Evolutionary conservation across 2,329 filamentous ascomycete genomes (phyloP), one percentile per base, ranked within the genome.

Genomic region (Trematosphaeria pertusa): DNA sequence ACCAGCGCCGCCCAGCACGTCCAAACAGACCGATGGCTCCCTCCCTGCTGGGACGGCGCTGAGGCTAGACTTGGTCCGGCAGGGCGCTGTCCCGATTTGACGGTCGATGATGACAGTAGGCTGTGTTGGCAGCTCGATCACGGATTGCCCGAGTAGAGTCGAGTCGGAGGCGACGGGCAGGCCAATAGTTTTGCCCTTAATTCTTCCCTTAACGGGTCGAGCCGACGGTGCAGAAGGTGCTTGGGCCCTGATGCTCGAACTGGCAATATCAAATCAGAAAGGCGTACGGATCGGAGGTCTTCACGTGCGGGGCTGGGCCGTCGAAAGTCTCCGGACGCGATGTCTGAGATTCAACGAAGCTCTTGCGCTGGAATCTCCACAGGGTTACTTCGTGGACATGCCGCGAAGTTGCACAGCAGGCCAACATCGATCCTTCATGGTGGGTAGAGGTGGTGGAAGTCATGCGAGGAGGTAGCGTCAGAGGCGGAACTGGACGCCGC

Each of bases 331-430:
- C 12, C 12, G 28, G 26, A 28, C 17, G n/a, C 35, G 26, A 10
- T 18, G 17, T 5, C 8, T 18, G n/a, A 40, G 34, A 36, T n/a
- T n/a, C n/a, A n/a, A n/a, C n/a, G n/a, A n/a, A n/a, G n/a, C n/a
- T n/a, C n/a, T n/a, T n/a, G n/a, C n/a, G n/a, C n/a, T n/a, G n/a
- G n/a, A n/a, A n/a, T n/a, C n/a, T n/a, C n/a, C n/a, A n/a, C n/a
- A n/a, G 43, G 42, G 50, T 37, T 43, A 36, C 38, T 32, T 37
- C 18, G 11, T 11, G 22, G 31, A 22, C 17, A 34, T 12, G 40
- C 43, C 44, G 37, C 37, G 38, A 45, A 33, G 43, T 50, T 15
- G 43, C 32, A 45, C 46, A 20, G 35, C 50, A 42, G 40, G 10
- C 5, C 33, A 18, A 5, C 11, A 11, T 20, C 17, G 17, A n/a